Base-by-base conservation (phyloP, 2,329 filamentous ascomycete species). In the Ascochyta lentis region DNA sequence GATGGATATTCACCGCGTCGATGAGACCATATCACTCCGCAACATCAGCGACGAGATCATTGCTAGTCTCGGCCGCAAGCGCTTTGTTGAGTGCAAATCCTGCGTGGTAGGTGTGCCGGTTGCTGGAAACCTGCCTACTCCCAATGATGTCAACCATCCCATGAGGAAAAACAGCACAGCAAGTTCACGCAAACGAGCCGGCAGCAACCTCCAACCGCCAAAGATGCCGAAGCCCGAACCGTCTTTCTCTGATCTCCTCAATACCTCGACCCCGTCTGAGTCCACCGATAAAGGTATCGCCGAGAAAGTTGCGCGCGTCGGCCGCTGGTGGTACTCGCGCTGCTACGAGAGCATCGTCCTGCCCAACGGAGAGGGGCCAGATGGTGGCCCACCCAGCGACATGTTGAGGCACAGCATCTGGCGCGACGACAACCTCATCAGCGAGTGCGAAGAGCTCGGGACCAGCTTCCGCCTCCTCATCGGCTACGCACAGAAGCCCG, bases 241-340 rank as follows among this genome's bases (percentile, higher is more conserved):
- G 6, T 76, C 73, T 7, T 76, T 75, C 59, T 73, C 73, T 34
- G 73, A 76, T 27, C 67, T 76, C 22, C 69, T 76, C 47, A 72
- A 70, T 43, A 58, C 59, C 22, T 66, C 67, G 59, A 62, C 65
- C 7, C 66, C 63, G 35, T 73, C 71, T 23, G 72, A 73, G n/a
- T 73, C 71, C 22, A 77, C 89, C 22, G 92, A 96, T 64, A 91
- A 92, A 69, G 89, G 87, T 63, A 96, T 98, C 70, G 91, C 92
- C 13, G 93, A 91, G 70, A 96, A 96, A 83, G 92, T 98, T 22
- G 89, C 92, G 15, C 89, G 88, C 60, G 94, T 98, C 10, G 94
- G 92, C 2, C 85, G 95, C 39, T 98, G 94, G 92, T 99, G 95
- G 95, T 98, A 96, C 76, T 90, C 87, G 9, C 86, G 90, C 48